Conservation (phyloP, 192 early-diverging fungal species). For the Bifiguratus adelaidae region DNA sequence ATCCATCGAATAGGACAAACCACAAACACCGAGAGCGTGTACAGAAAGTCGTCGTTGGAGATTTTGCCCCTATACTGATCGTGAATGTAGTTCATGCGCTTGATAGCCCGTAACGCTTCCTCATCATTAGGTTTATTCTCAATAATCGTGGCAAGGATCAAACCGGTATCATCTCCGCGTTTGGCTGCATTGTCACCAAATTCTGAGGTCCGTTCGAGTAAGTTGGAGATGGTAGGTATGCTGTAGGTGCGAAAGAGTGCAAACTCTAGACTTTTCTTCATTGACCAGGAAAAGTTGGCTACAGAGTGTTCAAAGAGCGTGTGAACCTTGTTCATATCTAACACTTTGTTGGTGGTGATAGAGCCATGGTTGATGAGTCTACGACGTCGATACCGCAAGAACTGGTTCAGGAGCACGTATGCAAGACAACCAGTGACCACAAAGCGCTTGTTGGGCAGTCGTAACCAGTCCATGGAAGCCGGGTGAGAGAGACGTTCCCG, state of each 20-base stretch:
- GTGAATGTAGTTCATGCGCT: constrained; percentile 30
- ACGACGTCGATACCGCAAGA: too few species aligned
- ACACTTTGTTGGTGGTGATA: too few species aligned
- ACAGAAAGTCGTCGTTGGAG: constrained; percentile 29
- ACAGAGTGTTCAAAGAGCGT: too few species aligned
- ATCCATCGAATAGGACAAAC: constrained; percentile 18
- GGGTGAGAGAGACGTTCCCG: too few species aligned
- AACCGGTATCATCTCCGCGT: constrained; percentile 20
- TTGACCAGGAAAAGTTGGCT: too few species aligned
- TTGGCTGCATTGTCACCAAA: constrained; percentile 9
- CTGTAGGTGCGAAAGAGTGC: constrained; percentile 29
- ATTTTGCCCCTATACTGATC: constrained; percentile 29
- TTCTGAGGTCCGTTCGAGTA: constrained; percentile 17
- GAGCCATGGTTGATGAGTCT: too few species aligned
- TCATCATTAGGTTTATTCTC: constrained; percentile 14
- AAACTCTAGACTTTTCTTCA: too few species aligned
- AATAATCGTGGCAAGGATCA: constrained; percentile 21
- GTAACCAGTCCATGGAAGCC: too few species aligned
- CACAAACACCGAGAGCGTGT: constrained; percentile 22
- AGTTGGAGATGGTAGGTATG: constrained; percentile 26
- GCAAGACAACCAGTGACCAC: too few species aligned
- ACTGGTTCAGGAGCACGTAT: too few species aligned
- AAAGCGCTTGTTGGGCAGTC: too few species aligned
- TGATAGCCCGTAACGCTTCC: constrained; percentile 9
- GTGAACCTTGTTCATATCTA: too few species aligned